These are phyloP conservation scores for Leishmania lainsoni DNA, from an alignment of 208 protist genomes.

Conservation along the genomic window DNA sequence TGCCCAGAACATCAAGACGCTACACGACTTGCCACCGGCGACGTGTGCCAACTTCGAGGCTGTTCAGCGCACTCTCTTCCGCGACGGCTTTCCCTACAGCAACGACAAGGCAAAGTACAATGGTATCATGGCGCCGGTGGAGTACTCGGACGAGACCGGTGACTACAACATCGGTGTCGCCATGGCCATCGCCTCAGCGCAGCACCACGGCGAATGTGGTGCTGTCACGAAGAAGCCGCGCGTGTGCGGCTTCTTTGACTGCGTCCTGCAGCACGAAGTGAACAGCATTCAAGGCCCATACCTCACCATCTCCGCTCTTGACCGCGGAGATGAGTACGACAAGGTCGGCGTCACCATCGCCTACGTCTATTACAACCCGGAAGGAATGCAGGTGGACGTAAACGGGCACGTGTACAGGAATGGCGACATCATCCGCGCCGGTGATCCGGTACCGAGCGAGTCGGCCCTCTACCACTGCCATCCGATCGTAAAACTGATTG, in stretches of 20 bases:
- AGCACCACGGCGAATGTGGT: conserved; percentile 89
- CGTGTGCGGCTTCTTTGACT: conserved; percentile 92
- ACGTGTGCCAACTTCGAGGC: conserved; percentile 86
- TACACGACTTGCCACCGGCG: conserved; percentile 63
- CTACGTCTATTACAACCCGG: conserved; percentile 85
- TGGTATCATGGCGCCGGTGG: conserved; percentile 72
- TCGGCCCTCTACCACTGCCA: conserved; percentile 80
- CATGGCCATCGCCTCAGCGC: conserved; percentile 81
- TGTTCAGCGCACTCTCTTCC: conserved; percentile 76
- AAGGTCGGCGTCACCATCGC: conserved; percentile 86
- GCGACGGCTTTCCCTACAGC: conserved; percentile 47
- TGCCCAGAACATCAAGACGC: conserved; percentile 76
- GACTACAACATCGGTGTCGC: conserved; percentile 90
- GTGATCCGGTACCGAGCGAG: conserved; percentile 88
- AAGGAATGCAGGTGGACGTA: conserved; percentile 48
- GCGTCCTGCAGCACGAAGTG: conserved; percentile 92
- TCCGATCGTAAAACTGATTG: conserved; percentile 86
- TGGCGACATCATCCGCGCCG: conserved; percentile 88
- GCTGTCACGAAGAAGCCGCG: conserved; percentile 91
- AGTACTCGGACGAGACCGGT: conserved; percentile 79
- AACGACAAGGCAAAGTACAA: conserved; percentile 55
- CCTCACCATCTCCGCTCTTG: conserved; percentile 91
- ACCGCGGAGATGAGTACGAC: conserved; percentile 93
- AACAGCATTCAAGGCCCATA: conserved; percentile 90
- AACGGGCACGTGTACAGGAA: conserved; percentile 86